phyloP scores from a whole-genome alignment of 2,329 filamentous ascomycete species.

The Aureobasidium sp. region DNA sequence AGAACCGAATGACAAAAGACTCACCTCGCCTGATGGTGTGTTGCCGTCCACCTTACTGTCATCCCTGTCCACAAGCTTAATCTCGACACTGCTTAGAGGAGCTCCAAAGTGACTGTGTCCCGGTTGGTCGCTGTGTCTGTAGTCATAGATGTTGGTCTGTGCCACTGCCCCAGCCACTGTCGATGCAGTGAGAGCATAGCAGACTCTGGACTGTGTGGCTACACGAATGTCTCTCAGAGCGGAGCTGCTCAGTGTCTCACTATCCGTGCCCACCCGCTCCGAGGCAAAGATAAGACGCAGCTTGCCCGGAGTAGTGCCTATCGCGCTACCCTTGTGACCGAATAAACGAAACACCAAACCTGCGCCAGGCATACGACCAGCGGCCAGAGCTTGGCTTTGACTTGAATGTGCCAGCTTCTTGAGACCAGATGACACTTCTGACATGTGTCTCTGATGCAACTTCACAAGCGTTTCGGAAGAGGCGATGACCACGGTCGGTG shows the following conservation, averaged over 20 bases:
- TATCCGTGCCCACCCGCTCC: slow-evolving; percentile 59
- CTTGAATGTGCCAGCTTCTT: slow-evolving; percentile 64
- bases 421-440: slow-evolving; percentile 50
- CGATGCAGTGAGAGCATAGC: slow-evolving; percentile 77
- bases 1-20: neutral
- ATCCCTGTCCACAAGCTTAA: slow-evolving; percentile 61
- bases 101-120: slow-evolving; percentile 67
- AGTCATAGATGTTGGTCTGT: slow-evolving; percentile 84
- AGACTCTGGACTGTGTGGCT: slow-evolving; percentile 69
- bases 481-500: slow-evolving; percentile 76
- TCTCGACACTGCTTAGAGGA: slow-evolving; percentile 71
- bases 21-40: slow-evolving; percentile 31
- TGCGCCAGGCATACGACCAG: slow-evolving; percentile 66
- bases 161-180: slow-evolving; percentile 83
- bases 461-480: slow-evolving; percentile 66
- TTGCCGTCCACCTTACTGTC: slow-evolving; percentile 58
- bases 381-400: slow-evolving; percentile 62
- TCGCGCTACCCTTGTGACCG: slow-evolving; percentile 48
- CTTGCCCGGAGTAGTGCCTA: slow-evolving; percentile 59
- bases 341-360: slow-evolving; percentile 57
- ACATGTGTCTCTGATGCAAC: slow-evolving; percentile 56
- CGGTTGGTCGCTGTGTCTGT: slow-evolving; percentile 50
- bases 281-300: slow-evolving; percentile 76
- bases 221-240: slow-evolving; percentile 75
- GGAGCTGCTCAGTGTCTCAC: slow-evolving; percentile 53